Evolutionary conservation across 768 basidiomycete species (phyloP), one percentile per base, ranked within the genome.

Genomic region (Agrocybe praecox): DNA sequence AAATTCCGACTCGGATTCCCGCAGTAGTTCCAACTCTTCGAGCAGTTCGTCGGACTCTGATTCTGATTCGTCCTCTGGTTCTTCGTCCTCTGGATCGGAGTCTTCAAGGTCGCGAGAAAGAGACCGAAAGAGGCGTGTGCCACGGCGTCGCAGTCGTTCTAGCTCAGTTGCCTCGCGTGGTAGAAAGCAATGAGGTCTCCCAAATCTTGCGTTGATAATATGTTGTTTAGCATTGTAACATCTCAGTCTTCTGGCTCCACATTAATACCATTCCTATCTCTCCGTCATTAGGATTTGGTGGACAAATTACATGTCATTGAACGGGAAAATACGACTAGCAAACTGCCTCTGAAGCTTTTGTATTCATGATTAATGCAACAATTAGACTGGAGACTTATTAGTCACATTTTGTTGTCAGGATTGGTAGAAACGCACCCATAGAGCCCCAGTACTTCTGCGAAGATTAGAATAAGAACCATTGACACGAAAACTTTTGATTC

Each of bases 401-500:
- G 42, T 11, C 11, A 33, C 23, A 40, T 42, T 40, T 32, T 21
- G 26, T 15, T 24, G 24, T 26, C 18, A 14, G 4, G 21, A 36
- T 12, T 3, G 8, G 33, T 24, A 36, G 5, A 33, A 24, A 34
- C 86, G 60, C 67, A 89, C 87, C 91, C 92, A 66, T 93, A 94
- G 53, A 96, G 72, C 34, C 95, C 95, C 56, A 97, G 76, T 21
- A 97, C 95, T 72, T 96, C 94, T 7, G 87, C 88, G 62, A 94
- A 94, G 62, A 94, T 94, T 68, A 98, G 86, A 61, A 98, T 96
- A 42, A 98, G 86, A 18, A 98, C 94, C 96, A 98, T 98, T 7
- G 89, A 80, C 19, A 98, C 96, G 68, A 96, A 98, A 23, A 98
- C 86, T 69, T 86, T 89, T 59, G 88, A 88, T 75, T 97, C 95